Conservation (phyloP, 768 basidiomycete species). For the Kwoniella dendrophila region DNA sequence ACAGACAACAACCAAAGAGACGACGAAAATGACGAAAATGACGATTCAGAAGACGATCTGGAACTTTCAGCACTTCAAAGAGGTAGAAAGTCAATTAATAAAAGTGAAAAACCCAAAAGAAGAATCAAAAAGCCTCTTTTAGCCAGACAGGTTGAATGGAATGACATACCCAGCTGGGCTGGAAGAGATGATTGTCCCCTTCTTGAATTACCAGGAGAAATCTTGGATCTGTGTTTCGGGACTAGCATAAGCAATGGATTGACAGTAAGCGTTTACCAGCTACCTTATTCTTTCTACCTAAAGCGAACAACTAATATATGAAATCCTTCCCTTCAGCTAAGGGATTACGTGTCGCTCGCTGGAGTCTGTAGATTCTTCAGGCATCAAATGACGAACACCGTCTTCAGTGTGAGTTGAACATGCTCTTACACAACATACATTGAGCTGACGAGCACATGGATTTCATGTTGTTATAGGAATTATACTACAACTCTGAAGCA, state of each 20-base stretch:
- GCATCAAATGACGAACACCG: slow-evolving; percentile 20
- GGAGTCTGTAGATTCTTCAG: slow-evolving; percentile 31
- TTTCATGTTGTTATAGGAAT: background rate
- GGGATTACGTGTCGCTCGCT: slow-evolving; percentile 38
- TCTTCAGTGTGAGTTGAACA: slow-evolving; percentile 29
- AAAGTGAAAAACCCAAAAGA: slow-evolving; percentile 1
- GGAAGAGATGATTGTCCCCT: slow-evolving; percentile 22
- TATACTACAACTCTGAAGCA: background rate
- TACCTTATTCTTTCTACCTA: background rate
- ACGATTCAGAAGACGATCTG: background rate
- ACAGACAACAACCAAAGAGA: too few species aligned
- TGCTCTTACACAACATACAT: background rate
- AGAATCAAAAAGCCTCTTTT: background rate
- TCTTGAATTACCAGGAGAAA: slow-evolving; percentile 20
- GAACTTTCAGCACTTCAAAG: background rate
- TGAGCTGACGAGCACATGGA: too few species aligned
- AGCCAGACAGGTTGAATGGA: slow-evolving; percentile 17
- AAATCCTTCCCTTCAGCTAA: slow-evolving; percentile 13
- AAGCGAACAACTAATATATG: background rate
- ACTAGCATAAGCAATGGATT: slow-evolving; percentile 11
- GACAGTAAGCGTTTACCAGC: background rate
- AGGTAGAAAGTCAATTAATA: background rate
- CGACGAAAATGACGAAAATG: background rate
- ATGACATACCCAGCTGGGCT: slow-evolving; percentile 33
- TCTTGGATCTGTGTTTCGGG: slow-evolving; percentile 27